Conservation (phyloP, 2,329 filamentous ascomycete genomes). For the Talaromyces sp. region DNA sequence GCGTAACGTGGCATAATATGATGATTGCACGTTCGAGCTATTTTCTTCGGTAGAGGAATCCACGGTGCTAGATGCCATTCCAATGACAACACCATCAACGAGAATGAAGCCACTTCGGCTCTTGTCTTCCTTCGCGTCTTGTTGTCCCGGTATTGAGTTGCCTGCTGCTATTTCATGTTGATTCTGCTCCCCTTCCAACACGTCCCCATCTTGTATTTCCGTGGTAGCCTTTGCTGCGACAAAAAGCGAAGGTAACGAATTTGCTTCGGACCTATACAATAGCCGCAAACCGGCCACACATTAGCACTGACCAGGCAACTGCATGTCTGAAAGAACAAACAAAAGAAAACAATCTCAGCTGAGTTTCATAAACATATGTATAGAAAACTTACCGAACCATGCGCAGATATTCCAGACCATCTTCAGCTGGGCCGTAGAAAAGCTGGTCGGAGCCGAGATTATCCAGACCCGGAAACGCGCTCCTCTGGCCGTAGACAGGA, state of each 20-base stretch:
- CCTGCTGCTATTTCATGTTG: background rate
- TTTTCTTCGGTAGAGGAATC: conserved; percentile 23
- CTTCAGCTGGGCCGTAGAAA: conserved; percentile 63
- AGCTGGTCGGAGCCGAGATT: conserved; percentile 49
- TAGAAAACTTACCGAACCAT: conserved; percentile 60
- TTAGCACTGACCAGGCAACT: conserved; percentile 6
- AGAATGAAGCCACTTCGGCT: conserved; percentile 2
- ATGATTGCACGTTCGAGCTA: conserved; percentile 50
- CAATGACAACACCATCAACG: conserved; percentile 10
- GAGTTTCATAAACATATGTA: conserved; percentile 7
- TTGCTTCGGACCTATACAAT: conserved; percentile 66
- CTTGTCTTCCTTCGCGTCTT: background rate
- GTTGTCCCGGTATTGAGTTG: background rate
- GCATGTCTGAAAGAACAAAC: conserved; percentile 7
- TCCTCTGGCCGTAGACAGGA: conserved; percentile 65
- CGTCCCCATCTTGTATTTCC: conserved; percentile 11
- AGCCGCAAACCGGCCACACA: conserved; percentile 9
- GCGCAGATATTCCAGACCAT: conserved; percentile 66
- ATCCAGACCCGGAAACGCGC: conserved; percentile 63
- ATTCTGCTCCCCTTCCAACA: conserved; percentile 1
- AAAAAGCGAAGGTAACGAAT: conserved; percentile 65
- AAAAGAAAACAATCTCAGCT: conserved; percentile 25
- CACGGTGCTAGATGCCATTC: background rate
- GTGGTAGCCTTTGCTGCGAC: conserved; percentile 53
- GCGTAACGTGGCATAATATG: conserved; percentile 65